Evolutionary conservation across 2,329 filamentous ascomycete species (phyloP).

Genomic region (Hypoxylon sp.): DNA sequence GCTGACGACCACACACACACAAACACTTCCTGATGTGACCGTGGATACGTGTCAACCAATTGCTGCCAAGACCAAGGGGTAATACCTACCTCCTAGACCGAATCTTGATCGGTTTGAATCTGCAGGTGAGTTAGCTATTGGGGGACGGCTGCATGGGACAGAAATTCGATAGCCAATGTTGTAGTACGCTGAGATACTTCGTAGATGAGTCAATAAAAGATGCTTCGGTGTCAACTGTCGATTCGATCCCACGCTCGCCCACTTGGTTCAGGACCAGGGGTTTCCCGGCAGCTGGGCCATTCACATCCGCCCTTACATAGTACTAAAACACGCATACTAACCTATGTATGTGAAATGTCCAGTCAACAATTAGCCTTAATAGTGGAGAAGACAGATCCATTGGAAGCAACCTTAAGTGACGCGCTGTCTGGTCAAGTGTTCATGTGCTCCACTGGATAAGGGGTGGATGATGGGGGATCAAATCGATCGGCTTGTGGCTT

Average conservation of each 20-base stretch:
- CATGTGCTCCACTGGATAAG: constrained; percentile 20
- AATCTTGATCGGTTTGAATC: constrained; percentile 27
- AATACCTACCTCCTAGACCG: constrained; percentile 7
- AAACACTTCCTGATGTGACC: constrained; percentile 10
- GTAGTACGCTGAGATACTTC: constrained; percentile 24
- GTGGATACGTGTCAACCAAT: constrained; percentile 35
- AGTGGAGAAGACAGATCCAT: constrained; percentile 29
- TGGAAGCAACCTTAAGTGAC: constrained; percentile 25
- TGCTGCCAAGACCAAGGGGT: constrained; percentile 13
- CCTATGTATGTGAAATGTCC: background rate
- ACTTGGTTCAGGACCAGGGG: constrained; percentile 21
- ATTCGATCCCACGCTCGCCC: constrained; percentile 28
- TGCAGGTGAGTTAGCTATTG: constrained; percentile 22
- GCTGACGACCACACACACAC: constrained; percentile 35
- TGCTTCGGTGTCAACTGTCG: constrained; percentile 38
- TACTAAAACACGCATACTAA: too few species aligned
- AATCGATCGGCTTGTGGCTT: constrained; percentile 13
- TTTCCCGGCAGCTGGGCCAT: constrained; percentile 18
- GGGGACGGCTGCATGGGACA: constrained; percentile 19
- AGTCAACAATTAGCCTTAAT: constrained; percentile 34
- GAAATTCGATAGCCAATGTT: constrained; percentile 8
- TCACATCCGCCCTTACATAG: constrained; percentile 24
- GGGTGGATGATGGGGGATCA: constrained; percentile 7
- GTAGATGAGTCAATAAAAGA: constrained; percentile 36
- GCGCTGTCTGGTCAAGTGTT: constrained; percentile 22